Evolutionary conservation across 1,284 basidiomycete genomes (phyloP).

Genomic region (Trichosporon faecale): DNA sequence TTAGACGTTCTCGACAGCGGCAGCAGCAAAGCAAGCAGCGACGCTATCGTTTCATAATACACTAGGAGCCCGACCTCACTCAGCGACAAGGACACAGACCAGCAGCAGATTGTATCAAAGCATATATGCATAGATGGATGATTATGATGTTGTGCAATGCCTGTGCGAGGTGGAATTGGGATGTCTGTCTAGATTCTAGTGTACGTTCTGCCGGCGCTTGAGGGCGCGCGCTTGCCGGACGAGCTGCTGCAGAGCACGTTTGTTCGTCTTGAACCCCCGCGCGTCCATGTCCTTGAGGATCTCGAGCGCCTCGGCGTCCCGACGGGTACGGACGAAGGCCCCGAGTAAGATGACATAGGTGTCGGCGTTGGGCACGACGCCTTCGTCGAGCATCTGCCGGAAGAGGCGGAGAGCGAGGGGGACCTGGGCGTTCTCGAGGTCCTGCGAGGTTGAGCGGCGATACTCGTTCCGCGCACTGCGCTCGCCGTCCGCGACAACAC

Average conservation of each 20-base stretch:
- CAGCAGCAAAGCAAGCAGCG: background rate
- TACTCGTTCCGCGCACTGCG: slow-evolving; percentile 2
- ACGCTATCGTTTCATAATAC: background rate
- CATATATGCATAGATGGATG: slow-evolving; percentile 9
- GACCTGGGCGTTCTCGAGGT: slow-evolving; percentile 33
- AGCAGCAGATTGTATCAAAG: slow-evolving; percentile 11
- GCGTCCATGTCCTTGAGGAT: slow-evolving; percentile 62
- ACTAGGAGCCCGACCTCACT: background rate
- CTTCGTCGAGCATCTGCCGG: slow-evolving; percentile 61
- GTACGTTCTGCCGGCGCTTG: background rate
- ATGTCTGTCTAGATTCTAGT: slow-evolving; percentile 1
- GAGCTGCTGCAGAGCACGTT: slow-evolving; percentile 52
- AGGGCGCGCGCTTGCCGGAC: slow-evolving; percentile 30
- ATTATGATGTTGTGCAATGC: background rate
- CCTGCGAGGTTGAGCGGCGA: background rate
- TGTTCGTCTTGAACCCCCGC: slow-evolving; percentile 49
- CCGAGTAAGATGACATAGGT: slow-evolving; percentile 72
- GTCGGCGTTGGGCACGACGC: slow-evolving; percentile 59
- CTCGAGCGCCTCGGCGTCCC: slow-evolving; percentile 56
- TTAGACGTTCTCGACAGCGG: background rate
- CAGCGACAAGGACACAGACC: background rate
- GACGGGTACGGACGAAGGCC: slow-evolving; percentile 58
- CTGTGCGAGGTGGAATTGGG: background rate
- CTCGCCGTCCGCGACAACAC: slow-evolving; percentile 56
- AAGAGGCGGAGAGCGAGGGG: slow-evolving; percentile 60